phyloP scores from a whole-genome alignment of 1,284 basidiomycete species.

The Sporisorium iseilematis-ciliati region DNA sequence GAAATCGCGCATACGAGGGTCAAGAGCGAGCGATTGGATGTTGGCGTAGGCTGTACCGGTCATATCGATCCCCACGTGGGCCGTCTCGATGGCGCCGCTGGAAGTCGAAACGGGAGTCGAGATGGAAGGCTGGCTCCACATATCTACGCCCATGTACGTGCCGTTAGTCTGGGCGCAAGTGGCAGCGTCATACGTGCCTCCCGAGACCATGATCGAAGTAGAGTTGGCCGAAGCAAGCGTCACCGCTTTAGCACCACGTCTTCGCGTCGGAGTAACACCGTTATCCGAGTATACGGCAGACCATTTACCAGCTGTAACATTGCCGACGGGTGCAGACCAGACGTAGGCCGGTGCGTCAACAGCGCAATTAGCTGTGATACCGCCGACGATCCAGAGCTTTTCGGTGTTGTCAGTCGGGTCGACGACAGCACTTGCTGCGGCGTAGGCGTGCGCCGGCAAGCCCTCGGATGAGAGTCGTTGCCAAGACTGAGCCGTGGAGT shows the following conservation, averaged over 20 bases:
- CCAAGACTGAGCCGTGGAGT: constrained; percentile 17
- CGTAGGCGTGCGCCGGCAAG: constrained; percentile 56
- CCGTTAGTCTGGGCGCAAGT: constrained; percentile 25
- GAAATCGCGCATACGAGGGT: constrained; percentile 38
- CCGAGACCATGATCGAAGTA: constrained; percentile 33
- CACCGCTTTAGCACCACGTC: constrained; percentile 37
- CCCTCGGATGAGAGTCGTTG: constrained; percentile 30
- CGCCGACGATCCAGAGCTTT: constrained; percentile 61
- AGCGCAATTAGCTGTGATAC: constrained; percentile 58
- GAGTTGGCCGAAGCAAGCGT: constrained; percentile 16
- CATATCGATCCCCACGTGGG: constrained; percentile 26
- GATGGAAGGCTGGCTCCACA: constrained; percentile 26
- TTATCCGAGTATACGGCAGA: constrained; percentile 23
- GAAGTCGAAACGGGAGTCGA: background rate
- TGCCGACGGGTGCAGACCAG: constrained; percentile 39
- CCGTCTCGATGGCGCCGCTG: constrained; percentile 8
- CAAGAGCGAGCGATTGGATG: constrained; percentile 35
- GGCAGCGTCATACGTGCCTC: constrained; percentile 28
- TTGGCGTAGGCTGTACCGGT: constrained; percentile 10
- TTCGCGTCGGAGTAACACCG: constrained; percentile 10
- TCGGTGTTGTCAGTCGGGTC: constrained; percentile 22
- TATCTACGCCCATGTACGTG: constrained; percentile 36
- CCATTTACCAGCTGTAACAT: constrained; percentile 30
- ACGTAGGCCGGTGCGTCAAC: constrained; percentile 45
- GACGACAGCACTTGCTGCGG: constrained; percentile 25